Conservation (phyloP, 768 basidiomycete genomes). For the Kwoniella bestiolae region DNA sequence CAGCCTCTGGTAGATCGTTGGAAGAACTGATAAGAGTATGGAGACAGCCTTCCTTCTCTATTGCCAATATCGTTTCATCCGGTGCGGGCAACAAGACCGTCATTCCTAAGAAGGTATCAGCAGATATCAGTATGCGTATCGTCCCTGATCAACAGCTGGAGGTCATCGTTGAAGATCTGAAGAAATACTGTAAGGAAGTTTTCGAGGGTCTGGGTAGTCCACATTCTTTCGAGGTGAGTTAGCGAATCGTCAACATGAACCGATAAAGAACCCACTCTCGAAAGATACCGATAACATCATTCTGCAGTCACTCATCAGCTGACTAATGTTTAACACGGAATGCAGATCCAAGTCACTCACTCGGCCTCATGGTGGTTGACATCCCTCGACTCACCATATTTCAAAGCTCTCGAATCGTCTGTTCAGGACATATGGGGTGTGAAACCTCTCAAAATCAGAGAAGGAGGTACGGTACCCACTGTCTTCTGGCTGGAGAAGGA, state of each 20-base stretch:
- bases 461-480: conserved; percentile 94
- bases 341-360: conserved; percentile 69
- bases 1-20: conserved; percentile 70
- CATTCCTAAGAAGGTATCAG: conserved; percentile 81
- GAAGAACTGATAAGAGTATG: conserved; percentile 76
- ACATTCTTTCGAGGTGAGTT: conserved; percentile 71
- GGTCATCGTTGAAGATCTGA: conserved; percentile 66
- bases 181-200: conserved; percentile 64
- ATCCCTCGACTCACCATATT: conserved; percentile 80
- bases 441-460: conserved; percentile 82
- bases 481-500: conserved; percentile 91
- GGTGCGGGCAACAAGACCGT: conserved; percentile 68
- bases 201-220: conserved; percentile 70
- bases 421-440: conserved; percentile 86
- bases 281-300: too few relatives aligned
- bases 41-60: conserved; percentile 86
- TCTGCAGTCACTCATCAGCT: too few relatives aligned
- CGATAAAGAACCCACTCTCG: too few relatives aligned
- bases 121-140: conserved; percentile 85
- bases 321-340: not conserved
- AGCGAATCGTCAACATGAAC: too few relatives aligned
- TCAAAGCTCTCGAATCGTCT: conserved; percentile 79
- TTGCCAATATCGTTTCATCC: conserved; percentile 81
- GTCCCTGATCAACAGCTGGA: conserved; percentile 77
- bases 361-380: conserved; percentile 97